Base-by-base conservation (phyloP, 495 filamentous ascomycete species). In the Aspergillus hancockii region DNA sequence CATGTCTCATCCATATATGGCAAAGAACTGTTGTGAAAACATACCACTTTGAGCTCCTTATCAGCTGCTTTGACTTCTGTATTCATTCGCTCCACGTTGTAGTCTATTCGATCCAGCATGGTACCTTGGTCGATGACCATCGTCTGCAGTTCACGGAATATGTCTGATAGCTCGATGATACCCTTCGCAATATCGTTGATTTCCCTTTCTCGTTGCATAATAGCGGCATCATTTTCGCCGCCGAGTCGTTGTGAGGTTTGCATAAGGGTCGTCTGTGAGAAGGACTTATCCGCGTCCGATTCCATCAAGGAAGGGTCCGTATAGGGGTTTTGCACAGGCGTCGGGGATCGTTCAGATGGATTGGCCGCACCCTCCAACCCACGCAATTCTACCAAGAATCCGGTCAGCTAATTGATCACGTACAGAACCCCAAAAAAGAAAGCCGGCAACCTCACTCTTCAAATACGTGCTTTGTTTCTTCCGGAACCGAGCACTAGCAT, bases 81-180 rank as follows among this genome's bases (percentile, higher is more conserved):
- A 13, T 83, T 85, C 92, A 97, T 97, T 57, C 83, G 81, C 75
- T 98, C 94, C 36, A 98, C 89, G 70, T 98, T 98, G 76, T 97
- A 98, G 69, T 98, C 94, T 66, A 98, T 97, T 36, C 94, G 84
- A 75, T 98, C 94, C 22, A 98, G 84, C 89, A 98, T 92, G 28
- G 91, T 97, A 13, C 94, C 94, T 74, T 98, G 94, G 71, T 98
- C 94, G 59, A 98, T 98, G 56, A 98, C 88, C 92, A 98, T 97
- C 21, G 81, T 85, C 68, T 98, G 95, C 19, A 98, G 75, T 61
- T 98, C 95, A 47, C 93, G 91, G 79, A 98, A 98, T 41, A 98
- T 92, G 68, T 96, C 92, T 1, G 92, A 88, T 3, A 98, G 81
- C 63, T 98, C 95, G 65, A 98, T 97, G 71, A 98, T 97, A 43